A percentile compares a stretch with the other conserved stretches of the same genome.
Conservation (phyloP, 768 basidiomycete species). For the Austroboletus eburneus region DNA sequence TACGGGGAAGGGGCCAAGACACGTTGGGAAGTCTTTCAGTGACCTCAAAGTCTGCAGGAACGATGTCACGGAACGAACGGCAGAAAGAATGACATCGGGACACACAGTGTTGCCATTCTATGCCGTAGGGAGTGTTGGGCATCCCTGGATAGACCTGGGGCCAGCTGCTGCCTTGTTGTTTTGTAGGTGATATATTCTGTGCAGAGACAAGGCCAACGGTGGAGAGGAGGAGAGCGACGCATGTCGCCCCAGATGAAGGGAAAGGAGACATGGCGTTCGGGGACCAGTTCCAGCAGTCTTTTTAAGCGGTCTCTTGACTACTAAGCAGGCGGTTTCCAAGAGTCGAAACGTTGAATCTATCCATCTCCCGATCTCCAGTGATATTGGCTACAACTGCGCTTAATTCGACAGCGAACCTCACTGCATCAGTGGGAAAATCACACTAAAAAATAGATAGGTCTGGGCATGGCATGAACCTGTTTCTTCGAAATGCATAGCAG, state of each 20-base stretch:
- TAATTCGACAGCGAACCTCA: too few species aligned
- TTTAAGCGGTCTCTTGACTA: too few species aligned
- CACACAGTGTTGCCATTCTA: slow-evolving; percentile 61
- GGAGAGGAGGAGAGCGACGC: background rate
- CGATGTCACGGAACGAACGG: background rate
- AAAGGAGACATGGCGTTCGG: background rate
- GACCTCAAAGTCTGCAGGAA: slow-evolving; percentile 51
- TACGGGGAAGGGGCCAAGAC: slow-evolving; percentile 45
- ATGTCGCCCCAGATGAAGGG: background rate
- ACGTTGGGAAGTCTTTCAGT: slow-evolving; percentile 53
- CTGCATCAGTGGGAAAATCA: too few species aligned
- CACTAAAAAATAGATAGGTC: too few species aligned
- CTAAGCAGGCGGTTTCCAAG: too few species aligned
- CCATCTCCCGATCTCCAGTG: too few species aligned
- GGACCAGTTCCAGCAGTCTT: too few species aligned
- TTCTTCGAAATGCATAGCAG: too few species aligned
- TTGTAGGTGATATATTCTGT: background rate
- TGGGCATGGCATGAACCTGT: too few species aligned
- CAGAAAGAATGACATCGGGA: slow-evolving; percentile 1
- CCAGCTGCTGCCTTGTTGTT: slow-evolving; percentile 16
- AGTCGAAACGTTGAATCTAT: too few species aligned
- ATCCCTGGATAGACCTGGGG: slow-evolving; percentile 41
- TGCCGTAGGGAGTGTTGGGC: slow-evolving; percentile 44
- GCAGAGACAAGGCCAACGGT: background rate
- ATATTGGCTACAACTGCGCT: too few species aligned